Evolutionary conservation across 768 basidiomycete genomes (phyloP), one percentile per base, ranked within the genome.

Genomic region (Austroboletus eburneus): DNA sequence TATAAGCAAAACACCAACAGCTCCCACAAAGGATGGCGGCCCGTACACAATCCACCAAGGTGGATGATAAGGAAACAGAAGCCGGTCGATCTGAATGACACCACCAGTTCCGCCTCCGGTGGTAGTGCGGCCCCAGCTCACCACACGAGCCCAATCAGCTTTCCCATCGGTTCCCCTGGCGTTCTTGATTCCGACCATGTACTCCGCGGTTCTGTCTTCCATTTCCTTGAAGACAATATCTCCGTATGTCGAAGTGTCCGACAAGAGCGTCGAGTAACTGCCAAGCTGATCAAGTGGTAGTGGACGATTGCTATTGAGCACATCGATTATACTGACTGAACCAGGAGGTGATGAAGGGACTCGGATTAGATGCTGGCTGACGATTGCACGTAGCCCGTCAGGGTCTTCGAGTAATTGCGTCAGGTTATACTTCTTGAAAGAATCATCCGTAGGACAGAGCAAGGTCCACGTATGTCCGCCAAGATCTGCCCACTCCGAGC

Each of bases 401-500:
- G 66, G 48, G 58, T 90, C 76, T 22, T 74, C 75, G 51, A 82
- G 83, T 20, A 92, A 65, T 48, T 68, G 64, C 0, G 92, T 92
- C 47, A 98, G 66, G 69, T 98, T 94, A 64, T 87, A 69, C 18
- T 78, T 70, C 62, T 91, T 85, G 76, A 98, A 96, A 0, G 95
- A 93, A 48, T 87, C 85, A 58, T 99, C 96, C 6, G 82, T 80
- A 3, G 96, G 96, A 55, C 89, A 93, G 18, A 99, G 74, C 4
- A 99, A 66, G 2, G 92, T 95, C 85, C 94, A 98, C 4, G 85
- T 83, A 9, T 65, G 67, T 21, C 71, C 74, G 17, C 62, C 59
- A n/a, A 76, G 57, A 14, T 81, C 73, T 5, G 76, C 77, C 83
- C 83, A 89, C 10, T 68, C 70, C 9, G 85, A 84, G 44, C 73